phyloP scores from a whole-genome alignment of 176 grass and related monocot genomes.

The Ensete ventricosum region DNA sequence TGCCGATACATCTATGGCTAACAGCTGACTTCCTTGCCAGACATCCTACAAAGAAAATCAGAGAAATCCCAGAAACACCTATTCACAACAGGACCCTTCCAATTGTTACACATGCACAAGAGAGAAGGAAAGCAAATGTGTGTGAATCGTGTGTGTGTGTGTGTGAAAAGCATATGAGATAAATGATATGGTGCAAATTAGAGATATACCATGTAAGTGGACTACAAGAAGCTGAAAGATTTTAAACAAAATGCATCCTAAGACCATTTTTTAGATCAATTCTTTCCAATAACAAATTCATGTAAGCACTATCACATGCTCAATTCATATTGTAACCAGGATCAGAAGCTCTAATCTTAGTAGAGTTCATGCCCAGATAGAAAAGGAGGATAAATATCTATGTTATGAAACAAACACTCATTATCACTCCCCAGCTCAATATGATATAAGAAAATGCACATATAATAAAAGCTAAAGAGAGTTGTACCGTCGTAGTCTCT shows the following conservation, averaged over 20 bases:
- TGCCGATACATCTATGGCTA: constrained; percentile 84
- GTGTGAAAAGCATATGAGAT: too few species aligned
- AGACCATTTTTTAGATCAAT: not conserved
- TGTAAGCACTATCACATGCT: not conserved
- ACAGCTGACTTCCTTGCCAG: constrained; percentile 84
- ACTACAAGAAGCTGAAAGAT: too few species aligned
- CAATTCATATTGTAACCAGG: not conserved
- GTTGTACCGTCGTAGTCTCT: constrained; percentile 68
- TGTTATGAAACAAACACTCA: not conserved
- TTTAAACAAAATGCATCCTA: too few species aligned
- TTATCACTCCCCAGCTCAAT: not conserved
- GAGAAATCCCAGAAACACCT: not conserved
- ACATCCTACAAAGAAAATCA: constrained; percentile 42
- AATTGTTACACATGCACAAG: too few species aligned
- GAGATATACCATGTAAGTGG: too few species aligned
- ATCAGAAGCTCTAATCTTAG: too few species aligned
- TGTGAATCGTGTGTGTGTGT: too few species aligned
- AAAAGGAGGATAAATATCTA: too few species aligned
- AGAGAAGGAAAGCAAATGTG: too few species aligned
- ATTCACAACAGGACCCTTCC: too few species aligned
- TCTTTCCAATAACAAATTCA: not conserved
- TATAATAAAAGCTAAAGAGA: constrained; percentile 5
- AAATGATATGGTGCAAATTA: too few species aligned
- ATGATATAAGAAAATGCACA: constrained; percentile 1
- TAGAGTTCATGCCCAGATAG: too few species aligned